Evolutionary conservation across 257 asterid species (phyloP), one percentile per base, ranked within the genome.

Genomic region (Solanum bulbocastanum): DNA sequence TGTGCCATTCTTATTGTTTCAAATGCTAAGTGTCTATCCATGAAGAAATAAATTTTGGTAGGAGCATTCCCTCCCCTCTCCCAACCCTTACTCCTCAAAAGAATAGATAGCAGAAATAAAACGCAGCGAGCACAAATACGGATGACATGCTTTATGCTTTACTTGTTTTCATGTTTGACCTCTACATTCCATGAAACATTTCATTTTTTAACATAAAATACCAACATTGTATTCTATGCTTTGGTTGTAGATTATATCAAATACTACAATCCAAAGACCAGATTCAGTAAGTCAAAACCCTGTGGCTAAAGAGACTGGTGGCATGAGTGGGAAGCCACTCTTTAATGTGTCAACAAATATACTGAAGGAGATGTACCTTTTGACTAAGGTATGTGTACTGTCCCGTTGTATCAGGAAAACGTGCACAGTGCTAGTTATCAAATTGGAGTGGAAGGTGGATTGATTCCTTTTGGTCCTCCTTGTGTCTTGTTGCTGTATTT

Each of bases 321-420:
- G 99, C 89, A 92, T 97, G 94, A 97, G 99, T 88, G 99, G 99
- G 90, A 91, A 90, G 88, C 99, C 99, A 18, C 95, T 97, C 78
- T 97, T 92, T 83, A 83, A 84, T 82, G 75, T 91, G 84, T 97
- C 99, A 56, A 95, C 98, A 56, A 88, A 90, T 90, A 92, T 94
- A 52, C 95, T 97, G 92, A 94, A 96, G 89, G 98, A 96, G 86
- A 96, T 95, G 98, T 97, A 93, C 88, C 35, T 94, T 89, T 96
- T 96, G 46, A 97, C 99, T 8, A 97, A 97, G 99, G 99, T 97
- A 92, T 87, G 86, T 83, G 40, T 69, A 76, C 86, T 83, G 52
- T 52, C 87, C n/a, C 14, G 3, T 76, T 33, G 39, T 52, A 27
- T 84, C 74, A 18, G 40, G 37, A 78, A 36, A 86, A 42, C 30